These are phyloP conservation scores for Blastocystis sp. DNA, from an alignment of 352 stramenopile genomes.

Conservation along the genomic window DNA sequence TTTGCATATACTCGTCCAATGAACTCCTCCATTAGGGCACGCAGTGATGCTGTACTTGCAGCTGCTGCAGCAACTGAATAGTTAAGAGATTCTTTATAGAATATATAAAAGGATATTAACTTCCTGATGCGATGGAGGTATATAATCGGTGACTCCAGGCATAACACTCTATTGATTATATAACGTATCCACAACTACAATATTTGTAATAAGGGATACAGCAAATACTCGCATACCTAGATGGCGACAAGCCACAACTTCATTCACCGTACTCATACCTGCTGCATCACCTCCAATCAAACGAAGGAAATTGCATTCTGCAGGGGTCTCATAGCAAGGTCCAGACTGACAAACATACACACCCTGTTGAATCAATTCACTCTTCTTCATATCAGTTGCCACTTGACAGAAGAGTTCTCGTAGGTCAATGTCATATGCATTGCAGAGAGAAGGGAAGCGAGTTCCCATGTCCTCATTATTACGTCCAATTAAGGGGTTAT, in stretches of 20 bases:
- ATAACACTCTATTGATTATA: slow-evolving; percentile 23
- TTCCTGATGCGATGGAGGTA: slow-evolving; percentile 20
- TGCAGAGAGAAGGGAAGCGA: slow-evolving; percentile 85
- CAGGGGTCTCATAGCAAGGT: slow-evolving; percentile 88
- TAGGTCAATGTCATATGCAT: slow-evolving; percentile 83
- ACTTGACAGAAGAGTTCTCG: slow-evolving; percentile 75
- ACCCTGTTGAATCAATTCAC: slow-evolving; percentile 75
- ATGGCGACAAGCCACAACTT: slow-evolving; percentile 88
- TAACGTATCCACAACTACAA: background rate
- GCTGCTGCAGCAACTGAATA: slow-evolving; percentile 19
- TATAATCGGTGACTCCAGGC: slow-evolving; percentile 25
- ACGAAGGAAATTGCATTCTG: slow-evolving; percentile 84
- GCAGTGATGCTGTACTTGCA: slow-evolving; percentile 1
- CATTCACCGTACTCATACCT: slow-evolving; percentile 88
- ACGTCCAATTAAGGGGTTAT: slow-evolving; percentile 73
- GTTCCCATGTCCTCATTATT: slow-evolving; percentile 87
- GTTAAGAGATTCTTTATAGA: background rate
- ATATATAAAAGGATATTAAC: slow-evolving; percentile 31
- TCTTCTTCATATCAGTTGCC: slow-evolving; percentile 74
- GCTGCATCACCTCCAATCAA: slow-evolving; percentile 83
- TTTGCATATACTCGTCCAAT: slow-evolving; percentile 38
- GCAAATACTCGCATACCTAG: slow-evolving; percentile 85
- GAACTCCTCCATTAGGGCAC: slow-evolving; percentile 41
- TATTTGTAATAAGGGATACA: slow-evolving; percentile 91
- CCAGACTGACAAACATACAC: slow-evolving; percentile 87